Evolutionary conservation across 2,329 filamentous ascomycete species (phyloP), one percentile per base, ranked within the genome.

Genomic region (Calonectria naviculata): DNA sequence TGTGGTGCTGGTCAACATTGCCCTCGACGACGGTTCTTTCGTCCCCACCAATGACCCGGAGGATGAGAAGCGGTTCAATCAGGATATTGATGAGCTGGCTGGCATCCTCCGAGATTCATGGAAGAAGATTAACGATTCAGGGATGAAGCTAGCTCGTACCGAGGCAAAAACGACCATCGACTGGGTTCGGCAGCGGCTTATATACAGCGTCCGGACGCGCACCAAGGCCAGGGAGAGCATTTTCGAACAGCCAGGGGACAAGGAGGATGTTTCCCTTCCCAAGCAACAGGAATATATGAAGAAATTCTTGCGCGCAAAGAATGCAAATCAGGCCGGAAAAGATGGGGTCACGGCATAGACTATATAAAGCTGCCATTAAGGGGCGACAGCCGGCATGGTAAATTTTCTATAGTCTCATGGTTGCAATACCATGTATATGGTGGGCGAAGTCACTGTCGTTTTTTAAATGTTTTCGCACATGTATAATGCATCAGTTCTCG

Each of bases 131-230:
- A 89, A 92, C 70, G 94, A 95, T 78, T 89, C 92, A 1, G 94
- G 94, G 46, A 93, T 94, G 52, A 91, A 91, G 26, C 86, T 97
- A 69, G 88, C 89, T 19, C 89, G 93, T 34, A 93, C 94, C 34
- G 91, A 97, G 78, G 91, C 93, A 15, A 98, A 97, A 82, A 91
- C 91, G 65, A 87, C 89, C 13, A 86, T 97, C 44, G 93, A 97
- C 77, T 88, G 91, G 68, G 84, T 98, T n/a, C 89, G 92, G 70
- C 91, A 93, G 77, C 90, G 95, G 67, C 85, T 98, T 17, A 84
- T 91, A 56, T 91, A 93, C 79, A 89, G 90, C 3, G 92, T 96
- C 58, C 88, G 95, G 60, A 93, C 93, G 13, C 89, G 88, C 75
- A 87, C 85, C 54, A 87, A 85, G 61, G 86, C 85, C 13, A 90